Evolutionary conservation across 768 basidiomycete species (phyloP), one percentile per base, ranked within the genome.

Genomic region (Macrolepiota fuliginosa): DNA sequence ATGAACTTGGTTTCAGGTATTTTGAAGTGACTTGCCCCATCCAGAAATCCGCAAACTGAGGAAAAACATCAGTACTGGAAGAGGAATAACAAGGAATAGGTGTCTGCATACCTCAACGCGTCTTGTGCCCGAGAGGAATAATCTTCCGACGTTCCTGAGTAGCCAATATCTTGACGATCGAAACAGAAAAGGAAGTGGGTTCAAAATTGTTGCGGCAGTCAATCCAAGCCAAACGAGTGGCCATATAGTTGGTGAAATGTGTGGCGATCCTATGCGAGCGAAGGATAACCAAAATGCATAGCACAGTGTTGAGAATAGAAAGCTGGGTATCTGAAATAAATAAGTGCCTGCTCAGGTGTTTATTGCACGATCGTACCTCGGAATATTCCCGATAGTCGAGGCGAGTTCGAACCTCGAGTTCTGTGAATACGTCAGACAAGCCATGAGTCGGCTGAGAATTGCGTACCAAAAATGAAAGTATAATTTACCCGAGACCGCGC

Each of bases 241-340:
- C 88, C 91, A 98, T 1, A 86, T 72, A 3, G 85, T 86, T 0
- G 96, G 91, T 1, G 80, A 75, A 13, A 89, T 70, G n/a, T 73
- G 66, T 0, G 79, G 70, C 24, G 73, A 63, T 13, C 89, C 90
- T 22, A 92, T 76, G 37, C 79, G 80, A 47, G 81, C 70, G 69
- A 96, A 92, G 0, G 95, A 91, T 46, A 97, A 78, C 87, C 88
- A 95, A 71, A 94, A 94, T 29, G 90, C 85, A 63, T 89, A 90
- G 56, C 82, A 85, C 4, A 98, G 81, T 0, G 86, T 80, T 25
- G 85, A 78, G 29, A 94, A 79, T n/a, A 96, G 73, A 52, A 94
- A 77, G n/a, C 88, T 81, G 1, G 96, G 94, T 10, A 91, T 82
- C 92, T 94, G 63, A 6, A 24, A 17, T 42, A 12, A 49, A 52